Evolutionary conservation across 2,329 filamentous ascomycete species (phyloP).

Genomic region (Botrytis galanthina): DNA sequence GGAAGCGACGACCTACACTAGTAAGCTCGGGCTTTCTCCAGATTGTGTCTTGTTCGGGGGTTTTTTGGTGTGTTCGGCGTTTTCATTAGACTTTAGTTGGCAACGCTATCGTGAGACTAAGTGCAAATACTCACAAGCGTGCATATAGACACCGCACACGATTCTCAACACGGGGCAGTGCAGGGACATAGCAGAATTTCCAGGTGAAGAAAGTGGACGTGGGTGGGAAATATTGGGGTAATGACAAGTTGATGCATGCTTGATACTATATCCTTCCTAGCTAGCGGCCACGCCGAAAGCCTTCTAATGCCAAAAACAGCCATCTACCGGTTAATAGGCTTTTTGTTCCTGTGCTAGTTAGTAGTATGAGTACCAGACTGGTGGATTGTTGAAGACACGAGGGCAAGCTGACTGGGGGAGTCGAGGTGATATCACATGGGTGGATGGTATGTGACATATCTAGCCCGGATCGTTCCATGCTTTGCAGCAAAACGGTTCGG

Average conservation of each 20-base stretch:
- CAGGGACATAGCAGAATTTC: background rate
- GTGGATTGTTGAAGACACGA: background rate
- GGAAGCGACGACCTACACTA: background rate
- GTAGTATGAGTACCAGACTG: background rate
- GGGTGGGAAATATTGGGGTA: background rate
- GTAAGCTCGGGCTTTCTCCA: background rate
- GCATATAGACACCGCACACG: background rate
- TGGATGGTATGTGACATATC: background rate
- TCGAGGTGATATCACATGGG: background rate
- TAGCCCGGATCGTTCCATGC: background rate
- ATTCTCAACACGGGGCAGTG: background rate
- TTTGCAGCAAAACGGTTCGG: background rate
- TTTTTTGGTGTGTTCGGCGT: background rate
- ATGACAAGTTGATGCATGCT: background rate
- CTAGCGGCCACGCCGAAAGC: background rate
- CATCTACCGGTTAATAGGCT: background rate
- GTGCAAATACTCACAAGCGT: background rate
- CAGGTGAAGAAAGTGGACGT: background rate
- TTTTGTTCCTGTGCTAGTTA: background rate
- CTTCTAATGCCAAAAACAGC: slow-evolving; percentile 5
- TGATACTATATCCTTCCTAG: background rate
- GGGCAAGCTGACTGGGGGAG: background rate
- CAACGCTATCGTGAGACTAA: background rate
- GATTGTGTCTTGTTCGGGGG: background rate
- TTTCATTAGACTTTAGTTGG: background rate